Percentiles rank a stretch among this genome's conserved stretches.
Evolutionary conservation across 306 rosid species (phyloP).

Genomic region (Ceratonia siliqua): DNA sequence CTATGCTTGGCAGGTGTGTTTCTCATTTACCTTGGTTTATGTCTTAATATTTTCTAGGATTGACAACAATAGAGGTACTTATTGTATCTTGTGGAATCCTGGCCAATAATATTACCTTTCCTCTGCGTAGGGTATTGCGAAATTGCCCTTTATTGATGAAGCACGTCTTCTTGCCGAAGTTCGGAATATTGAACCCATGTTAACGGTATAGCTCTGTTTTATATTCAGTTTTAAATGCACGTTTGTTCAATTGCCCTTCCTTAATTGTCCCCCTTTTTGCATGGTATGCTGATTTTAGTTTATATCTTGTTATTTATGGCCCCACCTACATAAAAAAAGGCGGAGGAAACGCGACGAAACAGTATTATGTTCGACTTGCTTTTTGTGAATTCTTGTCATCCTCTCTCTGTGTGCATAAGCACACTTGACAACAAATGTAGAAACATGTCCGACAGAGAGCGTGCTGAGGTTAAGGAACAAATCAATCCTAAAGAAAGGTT

Average conservation of each 20-base stretch:
- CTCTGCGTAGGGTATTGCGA: constrained; percentile 81
- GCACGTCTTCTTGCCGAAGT: constrained; percentile 87
- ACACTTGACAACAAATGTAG: constrained; percentile 85
- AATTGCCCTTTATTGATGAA: constrained; percentile 97
- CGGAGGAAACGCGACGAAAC: constrained; percentile 75
- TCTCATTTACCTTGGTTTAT: constrained; percentile 11
- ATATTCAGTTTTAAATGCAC: background rate
- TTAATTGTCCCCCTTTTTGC: background rate
- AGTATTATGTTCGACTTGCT: constrained; percentile 84
- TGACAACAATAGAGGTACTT: background rate
- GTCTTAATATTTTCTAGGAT: background rate
- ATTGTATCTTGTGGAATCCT: background rate
- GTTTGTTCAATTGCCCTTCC: background rate
- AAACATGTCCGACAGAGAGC: constrained; percentile 66
- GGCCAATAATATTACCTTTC: constrained; percentile 29
- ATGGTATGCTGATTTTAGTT: constrained; percentile 16
- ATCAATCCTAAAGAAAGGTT: constrained; percentile 82
- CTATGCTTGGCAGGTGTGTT: constrained; percentile 88
- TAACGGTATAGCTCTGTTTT: constrained; percentile 59
- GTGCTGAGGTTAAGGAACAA: constrained; percentile 69
- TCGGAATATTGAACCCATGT: constrained; percentile 60
- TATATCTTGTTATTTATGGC: constrained; percentile 18
- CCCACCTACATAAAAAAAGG: constrained; percentile 39
- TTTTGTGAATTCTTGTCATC: constrained; percentile 88
- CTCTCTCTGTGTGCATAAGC: constrained; percentile 93